These are phyloP conservation scores for Aschersonia sp. DNA, from an alignment of 2,329 filamentous ascomycete genomes.

Conservation along the genomic window DNA sequence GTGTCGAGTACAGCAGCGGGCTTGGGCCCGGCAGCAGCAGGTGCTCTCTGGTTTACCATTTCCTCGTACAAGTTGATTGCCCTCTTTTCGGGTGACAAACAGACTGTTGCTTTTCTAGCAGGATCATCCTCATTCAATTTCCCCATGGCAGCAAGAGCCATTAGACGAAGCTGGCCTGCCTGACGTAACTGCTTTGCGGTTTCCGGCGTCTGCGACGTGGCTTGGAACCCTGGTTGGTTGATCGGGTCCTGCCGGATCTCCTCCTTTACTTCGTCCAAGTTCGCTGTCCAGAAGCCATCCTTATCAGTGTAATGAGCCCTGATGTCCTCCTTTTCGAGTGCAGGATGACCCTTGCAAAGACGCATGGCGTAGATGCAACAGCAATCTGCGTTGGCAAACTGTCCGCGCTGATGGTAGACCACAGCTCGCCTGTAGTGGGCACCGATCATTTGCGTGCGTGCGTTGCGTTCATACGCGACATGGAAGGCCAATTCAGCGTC, in stretches of 20 bases:
- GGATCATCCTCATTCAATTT: constrained; percentile 27
- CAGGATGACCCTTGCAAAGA: constrained; percentile 17
- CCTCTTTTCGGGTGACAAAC: constrained; percentile 16
- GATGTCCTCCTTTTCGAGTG: constrained; percentile 17
- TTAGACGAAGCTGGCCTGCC: constrained; percentile 30
- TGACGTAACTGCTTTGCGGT: constrained; percentile 17
- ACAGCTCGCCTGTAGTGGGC: constrained; percentile 72
- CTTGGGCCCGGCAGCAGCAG: background rate
- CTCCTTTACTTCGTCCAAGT: constrained; percentile 13
- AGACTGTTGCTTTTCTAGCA: constrained; percentile 29
- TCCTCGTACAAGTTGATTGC: background rate
- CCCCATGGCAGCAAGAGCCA: constrained; percentile 30
- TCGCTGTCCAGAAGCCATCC: constrained; percentile 32
- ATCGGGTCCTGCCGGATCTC: constrained; percentile 6
- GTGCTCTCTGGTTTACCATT: background rate
- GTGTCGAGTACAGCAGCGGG: no score
- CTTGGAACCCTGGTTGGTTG: background rate
- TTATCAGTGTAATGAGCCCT: constrained; percentile 20
- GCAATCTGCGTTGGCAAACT: constrained; percentile 61
- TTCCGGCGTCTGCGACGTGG: constrained; percentile 10
- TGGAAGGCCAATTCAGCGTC: constrained; percentile 56
- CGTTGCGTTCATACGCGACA: constrained; percentile 50
- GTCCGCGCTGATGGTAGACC: constrained; percentile 53
- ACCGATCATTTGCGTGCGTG: constrained; percentile 62
- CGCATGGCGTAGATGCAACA: constrained; percentile 47